Evolutionary conservation across 495 filamentous ascomycete genomes (phyloP).

Genomic region (Symbiotaphrina buchneri): DNA sequence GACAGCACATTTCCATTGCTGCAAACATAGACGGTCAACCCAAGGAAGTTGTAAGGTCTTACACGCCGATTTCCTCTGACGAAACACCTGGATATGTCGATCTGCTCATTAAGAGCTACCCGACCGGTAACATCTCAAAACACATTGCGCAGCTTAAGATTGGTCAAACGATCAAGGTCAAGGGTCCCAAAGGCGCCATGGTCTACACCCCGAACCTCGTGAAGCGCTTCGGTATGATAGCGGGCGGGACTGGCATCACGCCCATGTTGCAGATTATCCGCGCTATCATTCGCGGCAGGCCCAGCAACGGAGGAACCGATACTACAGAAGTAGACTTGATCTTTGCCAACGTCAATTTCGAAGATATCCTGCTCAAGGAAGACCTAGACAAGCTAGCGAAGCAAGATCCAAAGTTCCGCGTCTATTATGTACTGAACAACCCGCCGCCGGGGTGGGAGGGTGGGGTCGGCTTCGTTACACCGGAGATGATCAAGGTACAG

Average conservation of each 20-base stretch:
- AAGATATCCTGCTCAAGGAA: constrained; percentile 84
- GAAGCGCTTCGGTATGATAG: constrained; percentile 88
- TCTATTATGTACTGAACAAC: constrained; percentile 93
- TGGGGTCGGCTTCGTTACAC: constrained; percentile 79
- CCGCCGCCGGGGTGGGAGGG: constrained; percentile 78
- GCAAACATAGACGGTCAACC: constrained; percentile 50
- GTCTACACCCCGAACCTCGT: constrained; percentile 92
- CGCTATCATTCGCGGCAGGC: constrained; percentile 67
- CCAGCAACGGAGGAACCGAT: constrained; percentile 43
- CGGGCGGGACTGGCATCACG: constrained; percentile 92
- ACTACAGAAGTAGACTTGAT: constrained; percentile 78
- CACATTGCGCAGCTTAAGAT: constrained; percentile 64
- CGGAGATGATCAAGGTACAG: constrained; percentile 83
- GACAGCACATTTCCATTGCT: constrained; percentile 92
- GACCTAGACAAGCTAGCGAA: constrained; percentile 60
- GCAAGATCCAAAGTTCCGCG: constrained; percentile 56
- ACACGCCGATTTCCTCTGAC: constrained; percentile 91
- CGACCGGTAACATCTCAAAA: constrained; percentile 85
- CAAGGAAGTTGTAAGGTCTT: constrained; percentile 86
- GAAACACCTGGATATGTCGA: constrained; percentile 86
- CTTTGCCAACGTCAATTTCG: constrained; percentile 83
- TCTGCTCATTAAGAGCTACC: constrained; percentile 92
- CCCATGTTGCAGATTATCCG: constrained; percentile 92
- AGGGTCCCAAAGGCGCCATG: constrained; percentile 90
- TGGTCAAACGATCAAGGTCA: constrained; percentile 72